phyloP scores from a whole-genome alignment of 140 eudicot species.

The Stevia rebaudiana region DNA sequence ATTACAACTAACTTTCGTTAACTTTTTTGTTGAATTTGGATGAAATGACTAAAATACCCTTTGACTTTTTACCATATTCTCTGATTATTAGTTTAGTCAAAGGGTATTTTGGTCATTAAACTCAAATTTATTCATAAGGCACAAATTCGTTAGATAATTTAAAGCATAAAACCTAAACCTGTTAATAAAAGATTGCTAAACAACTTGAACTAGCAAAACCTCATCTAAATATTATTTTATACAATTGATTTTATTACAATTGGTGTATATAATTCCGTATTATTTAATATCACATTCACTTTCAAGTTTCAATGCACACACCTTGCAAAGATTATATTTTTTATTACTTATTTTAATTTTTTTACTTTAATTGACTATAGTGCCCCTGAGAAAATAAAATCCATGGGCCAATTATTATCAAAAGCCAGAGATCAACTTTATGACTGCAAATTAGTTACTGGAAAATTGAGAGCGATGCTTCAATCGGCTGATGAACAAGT shows the following conservation, averaged over 20 bases:
- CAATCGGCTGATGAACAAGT: conserved; percentile 96
- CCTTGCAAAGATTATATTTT: background rate
- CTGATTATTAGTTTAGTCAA: too few relatives aligned
- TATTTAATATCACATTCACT: background rate
- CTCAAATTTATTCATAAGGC: too few relatives aligned
- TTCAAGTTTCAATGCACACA: background rate
- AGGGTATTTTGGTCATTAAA: too few relatives aligned
- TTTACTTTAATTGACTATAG: conserved; percentile 22
- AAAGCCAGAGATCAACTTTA: conserved; percentile 76
- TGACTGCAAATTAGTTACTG: conserved; percentile 76
- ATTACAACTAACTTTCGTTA: too few relatives aligned
- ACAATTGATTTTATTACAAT: background rate
- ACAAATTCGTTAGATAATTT: too few relatives aligned
- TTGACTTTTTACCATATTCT: too few relatives aligned
- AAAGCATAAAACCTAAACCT: too few relatives aligned
- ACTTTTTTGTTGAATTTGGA: too few relatives aligned
- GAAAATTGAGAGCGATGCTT: conserved; percentile 90
- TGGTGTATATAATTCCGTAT: background rate
- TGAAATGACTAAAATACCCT: too few relatives aligned
- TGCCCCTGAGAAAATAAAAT: conserved; percentile 76
- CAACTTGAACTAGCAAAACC: background rate
- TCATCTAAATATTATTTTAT: background rate
- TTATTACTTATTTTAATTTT: background rate
- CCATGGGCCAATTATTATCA: conserved; percentile 70
- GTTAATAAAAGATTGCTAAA: background rate